phyloP scores from a whole-genome alignment of 75 land plant genomes.

The Sequoia sempervirens region DNA sequence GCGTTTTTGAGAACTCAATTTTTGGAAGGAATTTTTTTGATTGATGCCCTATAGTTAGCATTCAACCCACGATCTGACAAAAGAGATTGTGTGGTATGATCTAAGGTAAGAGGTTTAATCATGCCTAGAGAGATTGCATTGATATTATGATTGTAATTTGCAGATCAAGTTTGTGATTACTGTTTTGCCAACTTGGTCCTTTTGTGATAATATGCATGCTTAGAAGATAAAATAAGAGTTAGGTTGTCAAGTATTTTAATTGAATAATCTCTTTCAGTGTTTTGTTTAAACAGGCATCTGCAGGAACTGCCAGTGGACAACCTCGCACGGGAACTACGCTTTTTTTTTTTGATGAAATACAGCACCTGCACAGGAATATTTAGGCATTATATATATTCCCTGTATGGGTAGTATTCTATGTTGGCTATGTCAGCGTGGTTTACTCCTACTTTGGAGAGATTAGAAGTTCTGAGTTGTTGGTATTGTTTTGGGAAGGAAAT shows the following conservation, averaged over 20 bases:
- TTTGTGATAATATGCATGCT: not conserved
- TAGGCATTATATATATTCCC: constrained; percentile 1
- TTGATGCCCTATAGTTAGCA: not conserved
- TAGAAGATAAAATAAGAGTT: not conserved
- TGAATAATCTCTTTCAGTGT: not conserved
- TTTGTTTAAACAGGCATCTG: not conserved
- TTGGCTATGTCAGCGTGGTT: not conserved
- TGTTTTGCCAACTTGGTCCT: not conserved
- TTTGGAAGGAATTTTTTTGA: constrained; percentile 2
- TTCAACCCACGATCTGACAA: not conserved
- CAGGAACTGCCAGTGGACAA: constrained; percentile 1
- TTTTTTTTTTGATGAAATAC: not conserved
- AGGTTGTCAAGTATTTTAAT: not conserved
- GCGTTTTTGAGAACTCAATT: not conserved
- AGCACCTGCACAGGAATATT: not conserved
- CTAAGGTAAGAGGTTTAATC: not conserved
- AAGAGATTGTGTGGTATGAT: not conserved
- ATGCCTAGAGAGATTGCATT: not conserved
- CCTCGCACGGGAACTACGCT: not conserved
- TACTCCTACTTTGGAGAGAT: constrained; percentile 4
- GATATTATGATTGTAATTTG: not conserved
- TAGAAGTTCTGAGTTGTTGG: not conserved
- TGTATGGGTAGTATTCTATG: not conserved
- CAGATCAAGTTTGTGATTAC: not conserved
- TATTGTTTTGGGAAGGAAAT: constrained; percentile 8